Evolutionary conservation across 345 rosid species (phyloP), one percentile per base, ranked within the genome.

Genomic region (Citropsis articulata): DNA sequence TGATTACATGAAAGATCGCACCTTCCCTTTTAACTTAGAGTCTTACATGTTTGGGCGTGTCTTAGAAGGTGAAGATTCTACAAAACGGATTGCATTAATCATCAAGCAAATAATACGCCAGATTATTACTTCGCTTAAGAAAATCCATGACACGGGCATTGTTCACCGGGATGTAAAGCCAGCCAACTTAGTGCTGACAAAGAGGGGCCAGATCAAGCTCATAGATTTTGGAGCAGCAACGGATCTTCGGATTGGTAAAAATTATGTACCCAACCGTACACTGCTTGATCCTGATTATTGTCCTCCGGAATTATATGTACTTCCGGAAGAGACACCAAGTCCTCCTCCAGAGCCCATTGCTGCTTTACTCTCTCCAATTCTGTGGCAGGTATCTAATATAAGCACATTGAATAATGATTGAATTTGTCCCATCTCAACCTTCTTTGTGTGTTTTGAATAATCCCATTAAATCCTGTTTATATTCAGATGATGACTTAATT

Each of bases 331-430:
- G 84, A 93, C 98, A 14, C 99, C 97, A 2, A 90, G 87, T 65
- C 99, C 98, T 72, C 99, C 99, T 28, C 97, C 97, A 0, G 98
- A 90, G 86, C 99, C 99, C 0, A 84, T 93, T 63, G 99, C 98
- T 60, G 97, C 99, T 53, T 83, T 95, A 48, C 87, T 95, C 73
- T 95, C 98, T 71, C 99, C 99, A 2, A 84, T 95, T 80, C 69
- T 92, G 6, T 93, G 98, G 99, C 99, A 91, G 98, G 98, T 91
- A 77, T 33, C 38, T 9, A 56, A 9, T 24, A 3, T 21, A 28
- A 4, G 24, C 24, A 19, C 45, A 33, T 33, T 35, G 25, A 66
- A 21, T 66, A 21, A 66, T 21, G 42, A 33, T 35, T 66, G 45
- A 35, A 66, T 66, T 48, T 4, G 64, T 63, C 57, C 14, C 18